phyloP scores from a whole-genome alignment of 768 basidiomycete genomes.

The Ramaria sp. region DNA sequence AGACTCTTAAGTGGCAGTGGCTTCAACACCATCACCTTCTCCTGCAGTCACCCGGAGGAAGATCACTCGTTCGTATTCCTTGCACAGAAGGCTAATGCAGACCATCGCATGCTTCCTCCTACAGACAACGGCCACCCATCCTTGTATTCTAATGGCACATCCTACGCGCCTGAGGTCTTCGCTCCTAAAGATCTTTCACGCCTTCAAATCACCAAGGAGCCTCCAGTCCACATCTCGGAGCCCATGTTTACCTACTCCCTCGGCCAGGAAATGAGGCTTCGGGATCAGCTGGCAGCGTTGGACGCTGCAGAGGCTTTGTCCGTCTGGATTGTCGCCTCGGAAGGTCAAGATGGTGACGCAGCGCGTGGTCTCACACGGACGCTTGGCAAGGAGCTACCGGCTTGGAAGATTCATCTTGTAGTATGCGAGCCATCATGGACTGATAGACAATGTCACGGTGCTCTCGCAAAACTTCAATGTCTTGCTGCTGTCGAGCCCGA shows the following conservation, averaged over 20 bases:
- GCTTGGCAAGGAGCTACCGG: slow-evolving; percentile 21
- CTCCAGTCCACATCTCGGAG: not conserved
- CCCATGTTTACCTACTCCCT: slow-evolving; percentile 11
- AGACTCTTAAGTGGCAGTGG: not conserved
- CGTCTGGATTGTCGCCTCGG: slow-evolving; percentile 22
- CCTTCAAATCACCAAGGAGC: not conserved
- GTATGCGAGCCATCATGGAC: slow-evolving; percentile 18
- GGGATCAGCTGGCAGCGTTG: slow-evolving; percentile 9
- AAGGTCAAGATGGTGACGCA: slow-evolving; percentile 21
- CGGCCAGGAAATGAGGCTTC: slow-evolving; percentile 15
- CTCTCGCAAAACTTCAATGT: not conserved
- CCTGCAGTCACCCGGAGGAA: slow-evolving; percentile 6
- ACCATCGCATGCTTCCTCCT: not conserved
- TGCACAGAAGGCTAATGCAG: not conserved
- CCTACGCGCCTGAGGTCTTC: not conserved
- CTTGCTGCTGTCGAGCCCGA: slow-evolving; percentile 8
- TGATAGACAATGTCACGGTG: slow-evolving; percentile 1
- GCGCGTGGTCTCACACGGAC: slow-evolving; percentile 22
- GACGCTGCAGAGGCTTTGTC: slow-evolving; percentile 9
- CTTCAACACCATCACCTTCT: slow-evolving; percentile 2
- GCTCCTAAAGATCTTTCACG: not conserved
- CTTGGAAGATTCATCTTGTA: slow-evolving; percentile 22
- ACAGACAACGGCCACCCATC: not conserved
- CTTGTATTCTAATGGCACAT: not conserved
- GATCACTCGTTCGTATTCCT: slow-evolving; percentile 6